A percentile compares a stretch with the other conserved stretches of the same genome.
phyloP scores from a whole-genome alignment of 108 stramenopile genomes.

The Cafeteria roenbergensis region DNA sequence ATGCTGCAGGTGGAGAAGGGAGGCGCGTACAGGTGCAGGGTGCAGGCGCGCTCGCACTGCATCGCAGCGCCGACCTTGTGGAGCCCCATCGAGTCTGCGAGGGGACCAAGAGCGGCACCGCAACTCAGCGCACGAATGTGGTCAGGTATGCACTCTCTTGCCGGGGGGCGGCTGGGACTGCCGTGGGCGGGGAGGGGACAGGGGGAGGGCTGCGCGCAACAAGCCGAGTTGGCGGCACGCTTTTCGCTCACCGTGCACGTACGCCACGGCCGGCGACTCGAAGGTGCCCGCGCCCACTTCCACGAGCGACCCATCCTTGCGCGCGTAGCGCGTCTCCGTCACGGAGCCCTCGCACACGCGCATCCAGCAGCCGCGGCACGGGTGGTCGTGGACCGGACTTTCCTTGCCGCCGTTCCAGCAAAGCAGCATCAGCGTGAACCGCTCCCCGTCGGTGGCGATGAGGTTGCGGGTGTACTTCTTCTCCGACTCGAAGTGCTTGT shows the following conservation, averaged over 20 bases:
- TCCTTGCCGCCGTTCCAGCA: constrained; percentile 67
- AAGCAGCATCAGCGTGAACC: constrained; percentile 63
- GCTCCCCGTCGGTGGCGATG: constrained; percentile 58
- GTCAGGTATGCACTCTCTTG: background rate
- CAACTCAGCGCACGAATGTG: constrained; percentile 16
- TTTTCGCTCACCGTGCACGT: constrained; percentile 33
- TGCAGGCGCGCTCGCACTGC: constrained; percentile 30
- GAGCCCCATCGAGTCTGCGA: constrained; percentile 64
- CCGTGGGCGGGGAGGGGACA: background rate
- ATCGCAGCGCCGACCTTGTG: constrained; percentile 63
- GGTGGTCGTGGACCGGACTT: constrained; percentile 30
- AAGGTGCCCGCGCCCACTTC: constrained; percentile 17
- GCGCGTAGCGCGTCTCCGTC: constrained; percentile 46
- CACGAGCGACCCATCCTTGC: background rate
- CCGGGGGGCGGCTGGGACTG: background rate
- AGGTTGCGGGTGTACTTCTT: constrained; percentile 67
- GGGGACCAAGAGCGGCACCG: too few relatives aligned
- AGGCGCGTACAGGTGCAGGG: constrained; percentile 73
- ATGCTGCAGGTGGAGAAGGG: constrained; percentile 59
- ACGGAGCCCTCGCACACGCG: constrained; percentile 50
- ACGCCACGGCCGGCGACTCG: constrained; percentile 17
- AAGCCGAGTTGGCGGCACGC: too few relatives aligned
- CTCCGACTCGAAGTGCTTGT: constrained; percentile 34
- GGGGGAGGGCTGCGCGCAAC: constrained; percentile 23
- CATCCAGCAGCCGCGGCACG: constrained; percentile 72